Evolutionary conservation across 139 green algal genomes (phyloP).

Genomic region (Ettlia oleoabundans): DNA sequence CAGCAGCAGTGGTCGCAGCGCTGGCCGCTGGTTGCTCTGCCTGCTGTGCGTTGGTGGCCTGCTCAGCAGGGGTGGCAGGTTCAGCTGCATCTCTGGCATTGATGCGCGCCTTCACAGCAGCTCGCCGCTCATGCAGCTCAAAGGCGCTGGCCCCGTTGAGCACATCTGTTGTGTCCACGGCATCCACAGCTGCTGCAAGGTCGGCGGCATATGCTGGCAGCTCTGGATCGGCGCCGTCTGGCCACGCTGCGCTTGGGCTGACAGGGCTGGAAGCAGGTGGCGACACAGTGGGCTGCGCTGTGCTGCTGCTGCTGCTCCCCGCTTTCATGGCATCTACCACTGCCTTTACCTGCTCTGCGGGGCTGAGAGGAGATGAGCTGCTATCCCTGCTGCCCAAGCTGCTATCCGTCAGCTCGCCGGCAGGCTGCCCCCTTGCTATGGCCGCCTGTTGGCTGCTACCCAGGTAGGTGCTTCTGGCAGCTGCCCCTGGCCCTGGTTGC

Average conservation of each 20-base stretch:
- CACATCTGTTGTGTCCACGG: conserved; percentile 50
- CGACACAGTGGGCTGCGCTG: not conserved
- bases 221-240: not conserved
- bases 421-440: not conserved
- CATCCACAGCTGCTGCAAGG: conserved; percentile 50
- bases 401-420: not conserved
- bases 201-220: conserved; percentile 37
- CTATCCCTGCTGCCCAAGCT: not conserved
- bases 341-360: conserved; percentile 25
- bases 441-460: conserved; percentile 17
- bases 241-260: conserved; percentile 5
- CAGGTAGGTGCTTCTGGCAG: not conserved
- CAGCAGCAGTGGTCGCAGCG: not conserved
- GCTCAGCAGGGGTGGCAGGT: not conserved
- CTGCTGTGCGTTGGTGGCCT: not conserved
- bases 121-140: not conserved
- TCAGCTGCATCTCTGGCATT: not conserved
- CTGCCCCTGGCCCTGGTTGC: not conserved
- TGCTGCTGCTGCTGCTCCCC: not conserved
- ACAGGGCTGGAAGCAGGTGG: not conserved
- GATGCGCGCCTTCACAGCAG: too few relatives aligned
- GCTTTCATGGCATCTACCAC: conserved; percentile 17
- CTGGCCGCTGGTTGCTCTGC: not conserved
- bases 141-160: conserved; percentile 7
- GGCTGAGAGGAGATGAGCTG: not conserved